Conservation (phyloP, 257 asterid species). For the Thymus quinquecostatus region DNA sequence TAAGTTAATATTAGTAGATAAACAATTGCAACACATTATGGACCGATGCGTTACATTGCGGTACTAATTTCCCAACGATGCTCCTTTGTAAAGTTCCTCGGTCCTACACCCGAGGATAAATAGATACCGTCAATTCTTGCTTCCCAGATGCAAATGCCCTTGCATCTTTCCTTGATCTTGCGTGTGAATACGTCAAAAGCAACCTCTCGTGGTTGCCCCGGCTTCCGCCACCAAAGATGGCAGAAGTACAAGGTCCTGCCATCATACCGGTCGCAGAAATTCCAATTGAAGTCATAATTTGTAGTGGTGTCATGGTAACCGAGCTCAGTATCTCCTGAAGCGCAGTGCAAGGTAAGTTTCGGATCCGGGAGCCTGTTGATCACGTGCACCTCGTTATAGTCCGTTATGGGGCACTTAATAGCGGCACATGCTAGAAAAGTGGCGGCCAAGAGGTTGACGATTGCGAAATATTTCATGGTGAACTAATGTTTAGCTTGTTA, state of each 20-base stretch:
- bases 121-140: conserved; percentile 25
- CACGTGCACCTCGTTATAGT: conserved; percentile 6
- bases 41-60: no score
- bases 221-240: conserved; percentile 31
- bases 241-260: conserved; percentile 19
- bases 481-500: no score
- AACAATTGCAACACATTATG: no score
- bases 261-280: neutral
- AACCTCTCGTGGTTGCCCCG: neutral
- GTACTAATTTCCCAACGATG: neutral
- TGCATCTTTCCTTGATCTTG: no score
- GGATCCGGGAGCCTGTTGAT: conserved; percentile 8
- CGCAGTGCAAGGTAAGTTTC: no score
- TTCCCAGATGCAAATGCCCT: neutral
- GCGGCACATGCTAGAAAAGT: neutral
- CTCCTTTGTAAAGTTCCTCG: neutral
- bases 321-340: conserved; percentile 7
- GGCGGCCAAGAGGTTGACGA: neutral
- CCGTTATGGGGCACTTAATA: neutral
- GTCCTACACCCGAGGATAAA: neutral
- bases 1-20: no score
- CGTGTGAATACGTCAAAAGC: conserved; percentile 15
- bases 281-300: conserved; percentile 6
- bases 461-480: neutral
- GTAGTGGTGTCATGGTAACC: neutral